These are phyloP conservation scores for Hanseniaspora occidentalis DNA, from an alignment of 805 yeast genomes.

Conservation along the genomic window DNA sequence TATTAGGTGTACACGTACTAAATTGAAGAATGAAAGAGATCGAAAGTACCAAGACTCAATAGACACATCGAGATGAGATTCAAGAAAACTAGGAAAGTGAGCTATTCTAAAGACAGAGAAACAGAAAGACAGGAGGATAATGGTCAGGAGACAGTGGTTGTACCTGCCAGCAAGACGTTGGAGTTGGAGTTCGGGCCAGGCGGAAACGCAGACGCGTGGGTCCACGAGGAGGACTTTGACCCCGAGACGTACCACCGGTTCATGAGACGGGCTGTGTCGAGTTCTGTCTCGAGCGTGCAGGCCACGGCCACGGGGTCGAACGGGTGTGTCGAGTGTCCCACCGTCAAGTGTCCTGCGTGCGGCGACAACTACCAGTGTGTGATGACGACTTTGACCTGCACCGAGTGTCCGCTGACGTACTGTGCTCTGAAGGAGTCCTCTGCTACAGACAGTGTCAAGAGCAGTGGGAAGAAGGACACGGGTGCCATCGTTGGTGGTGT, in stretches of 20 bases:
- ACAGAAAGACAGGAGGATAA: not conserved
- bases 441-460: conserved; percentile 5
- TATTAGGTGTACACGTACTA: no score
- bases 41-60: no score
- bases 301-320: conserved; percentile 10
- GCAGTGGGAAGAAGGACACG: conserved; percentile 14
- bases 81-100: no score
- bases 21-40: no score
- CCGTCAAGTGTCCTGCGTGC: conserved; percentile 45
- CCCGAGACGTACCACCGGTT: not conserved
- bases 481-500: conserved; percentile 69
- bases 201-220: no score
- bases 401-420: conserved; percentile 40
- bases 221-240: not conserved
- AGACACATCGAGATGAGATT: no score
- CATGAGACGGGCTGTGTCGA: not conserved
- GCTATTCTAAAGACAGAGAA: no score
- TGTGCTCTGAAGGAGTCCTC: conserved; percentile 29
- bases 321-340: conserved; percentile 32
- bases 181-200: not conserved
- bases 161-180: not conserved
- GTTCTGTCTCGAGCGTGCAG: not conserved
- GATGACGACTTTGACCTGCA: conserved; percentile 43
- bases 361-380: conserved; percentile 39
- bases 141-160: not conserved